Evolutionary conservation across 805 yeast species (phyloP).

Genomic region (Candida verbasci): DNA sequence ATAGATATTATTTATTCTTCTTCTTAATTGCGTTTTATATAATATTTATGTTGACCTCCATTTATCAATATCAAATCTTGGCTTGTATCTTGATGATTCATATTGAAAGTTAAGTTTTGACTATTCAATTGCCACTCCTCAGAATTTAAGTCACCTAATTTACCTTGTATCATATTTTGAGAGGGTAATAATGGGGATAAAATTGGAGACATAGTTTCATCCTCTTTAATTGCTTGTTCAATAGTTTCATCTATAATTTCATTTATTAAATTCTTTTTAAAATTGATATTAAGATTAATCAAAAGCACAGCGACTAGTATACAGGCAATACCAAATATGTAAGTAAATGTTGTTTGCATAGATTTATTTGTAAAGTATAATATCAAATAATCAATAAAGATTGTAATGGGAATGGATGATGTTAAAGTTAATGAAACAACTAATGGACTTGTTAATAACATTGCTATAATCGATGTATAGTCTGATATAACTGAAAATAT

Average conservation of each 20-base stretch:
- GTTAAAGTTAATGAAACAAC: slow-evolving; percentile 49
- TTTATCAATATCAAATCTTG: slow-evolving; percentile 13
- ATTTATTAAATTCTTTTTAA: slow-evolving; percentile 43
- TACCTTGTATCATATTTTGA: too few species aligned
- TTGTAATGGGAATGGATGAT: slow-evolving; percentile 49
- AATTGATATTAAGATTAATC: slow-evolving; percentile 38
- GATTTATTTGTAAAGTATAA: slow-evolving; percentile 17
- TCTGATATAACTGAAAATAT: slow-evolving; percentile 46
- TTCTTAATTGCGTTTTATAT: slow-evolving; percentile 8
- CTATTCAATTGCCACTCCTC: too few species aligned
- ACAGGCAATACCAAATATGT: slow-evolving; percentile 44
- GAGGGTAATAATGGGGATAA: slow-evolving; percentile 40
- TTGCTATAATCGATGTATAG: slow-evolving; percentile 46
- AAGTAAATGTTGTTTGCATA: slow-evolving; percentile 21
- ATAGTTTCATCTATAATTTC: slow-evolving; percentile 46
- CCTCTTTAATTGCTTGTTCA: slow-evolving; percentile 43
- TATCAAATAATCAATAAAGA: slow-evolving; percentile 43
- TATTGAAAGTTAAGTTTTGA: neutral
- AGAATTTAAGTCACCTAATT: too few species aligned
- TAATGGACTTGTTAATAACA: slow-evolving; percentile 51
- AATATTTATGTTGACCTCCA: slow-evolving; percentile 19
- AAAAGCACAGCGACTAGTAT: slow-evolving; percentile 44
- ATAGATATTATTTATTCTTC: slow-evolving; percentile 7
- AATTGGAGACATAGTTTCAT: slow-evolving; percentile 43
- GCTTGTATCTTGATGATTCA: slow-evolving; percentile 1